Evolutionary conservation across 2,329 filamentous ascomycete species (phyloP), one percentile per base, ranked within the genome.

Genomic region (Aspergillus cejpii): DNA sequence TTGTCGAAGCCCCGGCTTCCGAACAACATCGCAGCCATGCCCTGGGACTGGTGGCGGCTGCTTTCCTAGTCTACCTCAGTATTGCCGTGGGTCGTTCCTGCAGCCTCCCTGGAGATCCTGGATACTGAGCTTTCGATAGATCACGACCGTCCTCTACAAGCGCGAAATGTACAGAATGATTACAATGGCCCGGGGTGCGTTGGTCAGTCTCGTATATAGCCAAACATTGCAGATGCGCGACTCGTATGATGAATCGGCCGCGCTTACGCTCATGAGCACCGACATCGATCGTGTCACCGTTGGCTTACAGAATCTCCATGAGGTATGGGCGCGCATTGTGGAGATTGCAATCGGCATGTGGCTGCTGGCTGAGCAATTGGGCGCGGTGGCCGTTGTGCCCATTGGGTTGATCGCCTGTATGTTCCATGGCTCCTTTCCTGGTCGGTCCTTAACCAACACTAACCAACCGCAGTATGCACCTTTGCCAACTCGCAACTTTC

Each of bases 221-320:
- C 74, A 74, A 53, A 73, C 71, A n/a, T n/a, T n/a, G n/a, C n/a
- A n/a, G n/a, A n/a, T 56, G 0, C 43, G 53, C 1, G 50, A 1
- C 56, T 66, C 21, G n/a, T n/a, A n/a, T n/a, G 62, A 68, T 24
- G 67, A 68, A 5, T 61, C 59, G 4, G 62, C 64, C 0, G 62
- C 70, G 1, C 52, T 70, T 1, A 73, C 70, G 0, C 57, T 74
- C 6, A 75, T 75, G 70, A 68, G 67, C 3, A 66, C 70, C 0
- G 71, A 74, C 38, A 62, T 74, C 2, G 60, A 65, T 26, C 55
- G 62, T 12, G 61, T 68, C 3, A 49, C 52, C 0, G 39, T 43
- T 6, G 56, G 57, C 11, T 44, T 64, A 24, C 33, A 43, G 5
- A 39, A 39, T 5, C 29, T 65, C 7, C 63, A 68, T 38, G 63